phyloP scores from a whole-genome alignment of 2,329 filamentous ascomycete genomes.

The Fusarium lyarnte region DNA sequence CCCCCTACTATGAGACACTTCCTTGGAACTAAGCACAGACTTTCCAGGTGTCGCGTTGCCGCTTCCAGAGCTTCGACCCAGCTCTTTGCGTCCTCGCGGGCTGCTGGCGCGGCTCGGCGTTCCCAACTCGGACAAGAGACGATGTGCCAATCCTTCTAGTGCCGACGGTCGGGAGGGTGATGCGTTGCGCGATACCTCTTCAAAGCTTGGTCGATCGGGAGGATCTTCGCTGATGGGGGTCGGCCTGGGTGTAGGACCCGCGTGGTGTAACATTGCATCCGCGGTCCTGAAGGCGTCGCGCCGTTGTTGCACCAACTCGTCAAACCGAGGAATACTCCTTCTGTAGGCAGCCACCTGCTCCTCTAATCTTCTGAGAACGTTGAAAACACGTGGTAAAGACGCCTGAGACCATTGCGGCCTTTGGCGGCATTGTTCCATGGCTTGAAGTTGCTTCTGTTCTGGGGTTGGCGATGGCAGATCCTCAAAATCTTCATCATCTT shows the following conservation, averaged over 20 bases:
- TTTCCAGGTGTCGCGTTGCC: constrained; percentile 47
- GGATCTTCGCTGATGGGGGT: constrained; percentile 48
- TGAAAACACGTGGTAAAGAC: constrained; percentile 64
- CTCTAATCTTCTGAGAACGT: constrained; percentile 67
- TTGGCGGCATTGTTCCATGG: constrained; percentile 62
- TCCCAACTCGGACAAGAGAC: constrained; percentile 67
- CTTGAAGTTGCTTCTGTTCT: constrained; percentile 53
- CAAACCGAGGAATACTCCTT: constrained; percentile 74
- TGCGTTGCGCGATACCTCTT: constrained; percentile 55
- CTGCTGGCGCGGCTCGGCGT: constrained; percentile 62
- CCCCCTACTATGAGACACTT: constrained; percentile 53
- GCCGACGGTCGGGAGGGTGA: constrained; percentile 65
- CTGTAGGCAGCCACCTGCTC: constrained; percentile 72
- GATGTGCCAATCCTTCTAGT: constrained; percentile 70
- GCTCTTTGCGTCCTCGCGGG: constrained; percentile 62
- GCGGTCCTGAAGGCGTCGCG: constrained; percentile 72
- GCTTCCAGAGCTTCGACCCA: constrained; percentile 45
- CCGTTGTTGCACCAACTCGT: constrained; percentile 73
- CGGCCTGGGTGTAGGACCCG: constrained; percentile 42
- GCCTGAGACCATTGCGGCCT: constrained; percentile 63
- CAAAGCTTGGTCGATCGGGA: constrained; percentile 55
- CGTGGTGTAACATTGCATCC: constrained; percentile 57
- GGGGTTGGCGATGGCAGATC: constrained; percentile 22
- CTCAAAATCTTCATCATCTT: constrained; percentile 34
- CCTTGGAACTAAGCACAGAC: constrained; percentile 53